Percentiles rank a stretch among this genome's conserved stretches.
These are phyloP conservation scores for Narthecium ossifragum DNA, from an alignment of 106 monocot species.

Conservation along the genomic window DNA sequence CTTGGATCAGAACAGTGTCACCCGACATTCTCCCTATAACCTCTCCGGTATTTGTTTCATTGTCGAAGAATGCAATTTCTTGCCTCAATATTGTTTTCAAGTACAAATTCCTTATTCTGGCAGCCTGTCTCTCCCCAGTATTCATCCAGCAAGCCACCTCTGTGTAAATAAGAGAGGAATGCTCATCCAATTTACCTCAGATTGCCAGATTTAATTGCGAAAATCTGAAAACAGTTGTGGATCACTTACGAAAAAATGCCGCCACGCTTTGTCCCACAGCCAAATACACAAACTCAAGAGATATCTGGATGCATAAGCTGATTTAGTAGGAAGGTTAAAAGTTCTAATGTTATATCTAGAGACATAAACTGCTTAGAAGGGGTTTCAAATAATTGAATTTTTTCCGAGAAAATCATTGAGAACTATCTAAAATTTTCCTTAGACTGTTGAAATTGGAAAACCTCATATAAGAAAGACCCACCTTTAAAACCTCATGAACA, in stretches of 20 bases:
- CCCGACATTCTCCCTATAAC: neutral
- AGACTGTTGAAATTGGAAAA: neutral
- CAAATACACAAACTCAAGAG: constrained; percentile 36
- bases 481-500: constrained; percentile 48
- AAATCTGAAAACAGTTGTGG: neutral
- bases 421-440: constrained; percentile 17
- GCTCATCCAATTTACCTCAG: neutral
- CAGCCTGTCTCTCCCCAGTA: constrained; percentile 17
- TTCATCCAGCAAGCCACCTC: constrained; percentile 21
- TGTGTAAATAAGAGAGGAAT: neutral
- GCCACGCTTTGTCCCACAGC: constrained; percentile 35
- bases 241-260: constrained; percentile 45
- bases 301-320: no score
- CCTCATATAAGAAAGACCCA: neutral
- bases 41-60: constrained; percentile 4
- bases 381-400: no score
- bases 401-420: no score
- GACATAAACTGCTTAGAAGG: no score
- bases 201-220: neutral
- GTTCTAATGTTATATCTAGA: no score
- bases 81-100: constrained; percentile 12
- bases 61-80: constrained; percentile 18
- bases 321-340: no score
- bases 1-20: constrained; percentile 10
- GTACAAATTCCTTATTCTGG: constrained; percentile 12